A percentile compares a stretch with the other conserved stretches of the same genome.
Conservation (phyloP, 2,329 filamentous ascomycete genomes). For the Pseudocercospora ulei region DNA sequence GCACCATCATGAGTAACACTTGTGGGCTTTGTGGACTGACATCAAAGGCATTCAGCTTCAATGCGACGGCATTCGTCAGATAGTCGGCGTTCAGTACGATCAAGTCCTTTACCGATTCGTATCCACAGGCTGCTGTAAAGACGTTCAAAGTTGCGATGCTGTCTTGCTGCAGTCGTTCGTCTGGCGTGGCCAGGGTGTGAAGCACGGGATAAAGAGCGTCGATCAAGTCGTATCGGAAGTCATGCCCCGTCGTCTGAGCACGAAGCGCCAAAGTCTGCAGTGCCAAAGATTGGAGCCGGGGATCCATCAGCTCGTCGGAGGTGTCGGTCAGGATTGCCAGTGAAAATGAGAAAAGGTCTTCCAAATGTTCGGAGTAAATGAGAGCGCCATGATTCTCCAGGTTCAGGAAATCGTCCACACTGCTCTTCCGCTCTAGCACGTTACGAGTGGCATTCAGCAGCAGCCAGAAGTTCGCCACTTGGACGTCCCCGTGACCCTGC, state of each 20-base stretch:
- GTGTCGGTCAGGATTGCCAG: constrained; percentile 49
- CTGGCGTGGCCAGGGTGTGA: constrained; percentile 68
- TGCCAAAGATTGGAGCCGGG: constrained; percentile 66
- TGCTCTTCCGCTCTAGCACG: constrained; percentile 44
- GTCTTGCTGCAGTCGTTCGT: constrained; percentile 61
- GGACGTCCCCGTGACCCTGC: constrained; percentile 48
- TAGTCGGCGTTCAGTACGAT: constrained; percentile 92
- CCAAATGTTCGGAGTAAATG: constrained; percentile 31
- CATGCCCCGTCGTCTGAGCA: constrained; percentile 54
- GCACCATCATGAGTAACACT: constrained; percentile 89
- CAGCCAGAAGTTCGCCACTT: constrained; percentile 70
- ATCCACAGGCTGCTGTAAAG: constrained; percentile 65
- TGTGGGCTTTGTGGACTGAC: constrained; percentile 84
- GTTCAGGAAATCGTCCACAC: constrained; percentile 55
- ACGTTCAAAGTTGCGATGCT: constrained; percentile 74
- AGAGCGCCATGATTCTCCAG: constrained; percentile 9
- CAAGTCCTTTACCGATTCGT: constrained; percentile 62
- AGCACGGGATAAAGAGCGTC: constrained; percentile 87
- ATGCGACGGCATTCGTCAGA: constrained; percentile 81
- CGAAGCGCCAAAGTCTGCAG: constrained; percentile 72
- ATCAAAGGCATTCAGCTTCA: constrained; percentile 84
- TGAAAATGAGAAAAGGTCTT: constrained; percentile 62
- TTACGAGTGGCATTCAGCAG: constrained; percentile 61
- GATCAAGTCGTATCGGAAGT: constrained; percentile 76
- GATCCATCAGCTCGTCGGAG: constrained; percentile 45